Evolutionary conservation across 495 filamentous ascomycete species (phyloP), one percentile per base, ranked within the genome.

Genomic region (Aspergillus avenaceus): DNA sequence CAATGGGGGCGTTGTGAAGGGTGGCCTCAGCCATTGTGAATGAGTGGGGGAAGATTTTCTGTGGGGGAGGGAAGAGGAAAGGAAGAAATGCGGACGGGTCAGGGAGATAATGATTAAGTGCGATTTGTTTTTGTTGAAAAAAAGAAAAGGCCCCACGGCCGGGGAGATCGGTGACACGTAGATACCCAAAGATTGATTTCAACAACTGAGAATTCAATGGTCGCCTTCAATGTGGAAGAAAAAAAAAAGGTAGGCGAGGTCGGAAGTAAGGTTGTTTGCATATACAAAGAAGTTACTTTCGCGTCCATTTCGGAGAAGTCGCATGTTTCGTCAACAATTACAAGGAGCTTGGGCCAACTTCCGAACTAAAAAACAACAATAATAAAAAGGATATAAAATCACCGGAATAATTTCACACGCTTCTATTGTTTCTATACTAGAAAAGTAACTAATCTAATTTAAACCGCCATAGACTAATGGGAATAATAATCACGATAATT

Each of bases 1-100:
- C 95, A 61, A 99, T 95, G 43, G 93, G 91, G 55, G 90, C 91
- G 73, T 97, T 97, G 75, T 92, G 91, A 45, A 96, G 84, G 53
- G 84, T 86, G 44, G 72, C 70, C 68, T 95, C 90, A 42, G 83
- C 77, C 87, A 91, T 90, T 67, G 61, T 65, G 79, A 65, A 65
- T 57, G 58, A 52, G 58, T 50, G 48, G 43, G 38, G 64, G 49
- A 48, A 45, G 62, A 25, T 47, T 22, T 18, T 25, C 31, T 37
- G 51, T 27, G 49, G 43, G 41, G 53, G 56, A 52, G 29, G 49
- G 50, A 60, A 52, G 45, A 27, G 31, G 25, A 49, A 45, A 56
- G 43, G 36, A 22, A 24, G 43, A 47, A 38, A 51, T 40, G 37
- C n/a, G n/a, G n/a, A n/a, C n/a, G n/a, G n/a, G n/a, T n/a, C n/a